Conservation (phyloP, 1,284 basidiomycete genomes). For the Ganoderma boninense region DNA sequence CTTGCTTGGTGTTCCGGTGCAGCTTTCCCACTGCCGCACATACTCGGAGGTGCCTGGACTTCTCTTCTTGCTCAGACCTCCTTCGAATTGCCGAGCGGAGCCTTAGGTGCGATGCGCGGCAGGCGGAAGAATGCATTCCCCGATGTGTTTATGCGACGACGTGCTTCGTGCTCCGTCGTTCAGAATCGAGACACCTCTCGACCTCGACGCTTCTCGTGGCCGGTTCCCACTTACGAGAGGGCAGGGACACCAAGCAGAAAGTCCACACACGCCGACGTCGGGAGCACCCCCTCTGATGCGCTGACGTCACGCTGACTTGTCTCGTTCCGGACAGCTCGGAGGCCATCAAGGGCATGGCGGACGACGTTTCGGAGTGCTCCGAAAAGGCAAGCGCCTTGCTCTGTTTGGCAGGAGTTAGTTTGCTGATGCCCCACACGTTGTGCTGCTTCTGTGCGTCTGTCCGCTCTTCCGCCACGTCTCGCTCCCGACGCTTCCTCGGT, state of each 20-base stretch:
- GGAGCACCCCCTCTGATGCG: neutral
- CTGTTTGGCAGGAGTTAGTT: conserved; percentile 5
- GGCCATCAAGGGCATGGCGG: conserved; percentile 38
- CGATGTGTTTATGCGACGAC: neutral
- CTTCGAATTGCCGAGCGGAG: neutral
- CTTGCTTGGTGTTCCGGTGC: neutral
- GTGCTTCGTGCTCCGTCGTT: neutral
- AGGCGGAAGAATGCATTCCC: neutral
- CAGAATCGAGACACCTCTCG: neutral
- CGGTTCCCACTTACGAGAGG: neutral
- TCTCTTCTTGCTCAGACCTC: conserved; percentile 1
- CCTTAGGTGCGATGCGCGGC: conserved; percentile 4
- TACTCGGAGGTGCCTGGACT: neutral
- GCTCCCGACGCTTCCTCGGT: conserved; percentile 6
- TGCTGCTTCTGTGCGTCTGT: conserved; percentile 1
- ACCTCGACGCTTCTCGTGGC: neutral
- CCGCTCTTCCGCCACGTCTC: neutral
- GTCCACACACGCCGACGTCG: neutral
- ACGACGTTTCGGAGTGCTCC: conserved; percentile 38
- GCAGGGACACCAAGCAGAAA: neutral
- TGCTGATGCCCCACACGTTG: neutral
- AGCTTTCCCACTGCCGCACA: neutral
- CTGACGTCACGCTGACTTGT: conserved; percentile 21
- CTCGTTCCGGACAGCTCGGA: conserved; percentile 33
- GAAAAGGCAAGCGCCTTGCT: conserved; percentile 36